Percentiles rank a stretch among this genome's conserved stretches.
Conservation (phyloP, 306 rosid genomes). For the Vigna angularis region DNA sequence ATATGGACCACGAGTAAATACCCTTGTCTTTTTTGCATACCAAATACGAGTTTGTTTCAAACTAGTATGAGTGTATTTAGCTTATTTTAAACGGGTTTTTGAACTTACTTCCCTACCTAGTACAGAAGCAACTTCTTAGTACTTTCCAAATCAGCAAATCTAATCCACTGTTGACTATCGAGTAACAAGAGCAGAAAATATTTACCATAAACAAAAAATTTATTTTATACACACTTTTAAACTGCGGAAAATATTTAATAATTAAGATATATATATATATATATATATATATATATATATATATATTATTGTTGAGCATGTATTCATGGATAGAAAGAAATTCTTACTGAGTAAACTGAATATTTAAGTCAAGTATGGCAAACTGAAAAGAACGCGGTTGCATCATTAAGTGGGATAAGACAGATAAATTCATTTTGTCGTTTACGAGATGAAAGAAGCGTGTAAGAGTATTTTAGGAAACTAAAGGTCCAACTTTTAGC, state of each 20-base stretch:
- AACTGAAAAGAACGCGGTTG: too few species aligned
- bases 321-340: too few species aligned
- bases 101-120: not conserved
- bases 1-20: not conserved
- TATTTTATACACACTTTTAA: not conserved
- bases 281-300: not conserved
- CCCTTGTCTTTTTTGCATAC: not conserved
- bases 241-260: not conserved
- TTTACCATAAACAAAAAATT: not conserved
- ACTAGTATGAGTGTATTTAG: not conserved
- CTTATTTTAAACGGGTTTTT: constrained; percentile 3
- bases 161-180: not conserved
- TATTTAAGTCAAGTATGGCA: not conserved
- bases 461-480: not conserved
- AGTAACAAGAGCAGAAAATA: not conserved
- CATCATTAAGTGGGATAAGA: too few species aligned
- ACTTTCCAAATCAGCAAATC: not conserved
- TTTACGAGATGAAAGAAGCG: not conserved
- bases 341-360: not conserved
- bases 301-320: not conserved
- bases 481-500: not conserved
- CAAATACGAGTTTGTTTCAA: not conserved
- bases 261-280: not conserved
- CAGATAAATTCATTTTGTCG: not conserved
- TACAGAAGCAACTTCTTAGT: not conserved